Evolutionary conservation across 2,329 filamentous ascomycete species (phyloP), one percentile per base, ranked within the genome.

Genomic region (Xylariales sp.): DNA sequence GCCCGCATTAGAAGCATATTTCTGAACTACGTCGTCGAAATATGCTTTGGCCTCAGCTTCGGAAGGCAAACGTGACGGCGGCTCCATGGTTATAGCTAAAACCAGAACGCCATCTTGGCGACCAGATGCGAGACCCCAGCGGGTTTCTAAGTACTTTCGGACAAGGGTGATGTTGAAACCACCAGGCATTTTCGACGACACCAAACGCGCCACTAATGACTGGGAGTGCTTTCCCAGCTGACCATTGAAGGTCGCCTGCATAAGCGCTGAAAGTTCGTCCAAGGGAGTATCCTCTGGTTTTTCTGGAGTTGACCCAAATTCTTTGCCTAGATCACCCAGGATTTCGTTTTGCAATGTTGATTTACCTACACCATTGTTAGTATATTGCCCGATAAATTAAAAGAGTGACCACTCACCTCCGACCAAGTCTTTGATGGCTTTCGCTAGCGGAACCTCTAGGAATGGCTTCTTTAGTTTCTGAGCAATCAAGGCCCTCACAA

Each of bases 271-370:
- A 68, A 99, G 87, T 83, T 99, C 96, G 80, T 99, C 96, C 53
- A 99, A 86, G 70, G 96, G 96, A 52, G 92, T 97, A 81, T 99
- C 96, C 87, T 99, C 96, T 60, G 96, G 95, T 85, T 98, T 98
- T 80, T 99, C 96, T 64, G 96, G 96, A 16, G 96, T 97, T 12
- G 94, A 97, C 67, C 96, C 96, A 76, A 99, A 99, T 83, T 99
- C 96, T 81, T 98, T 99, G 79, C 95, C 95, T 71, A 99, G 84
- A 79, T 99, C 96, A 83, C 96, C 96, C 36, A 99, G 89, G 73
- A 99, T 98, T 82, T 99, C 96, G 80, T 99, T 99, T 80, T 99
- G 96, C 30, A 99, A 89, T 7, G 96, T 99, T 3, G 96, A 98
- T 86, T 99, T 99, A 78, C 94, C 94, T 97, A 75, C 57, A 45